phyloP scores from a whole-genome alignment of 345 rosid species.

The Lepidium didymum region DNA sequence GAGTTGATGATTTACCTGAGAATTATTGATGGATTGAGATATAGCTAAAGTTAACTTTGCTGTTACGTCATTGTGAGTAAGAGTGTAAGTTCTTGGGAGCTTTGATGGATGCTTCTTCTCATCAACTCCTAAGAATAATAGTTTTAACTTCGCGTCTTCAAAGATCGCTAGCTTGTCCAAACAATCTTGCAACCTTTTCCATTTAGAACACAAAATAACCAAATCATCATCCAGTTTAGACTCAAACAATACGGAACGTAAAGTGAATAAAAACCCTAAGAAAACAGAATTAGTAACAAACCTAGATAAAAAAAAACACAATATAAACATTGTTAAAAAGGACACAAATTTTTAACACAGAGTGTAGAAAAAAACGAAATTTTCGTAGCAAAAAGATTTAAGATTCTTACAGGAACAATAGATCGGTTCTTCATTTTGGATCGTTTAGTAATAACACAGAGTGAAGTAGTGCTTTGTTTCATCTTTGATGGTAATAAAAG shows the following conservation, averaged over 20 bases:
- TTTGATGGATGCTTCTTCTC: constrained; percentile 84
- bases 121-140: constrained; percentile 75
- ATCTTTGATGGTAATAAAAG: constrained; percentile 32
- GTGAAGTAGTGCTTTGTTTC: constrained; percentile 23
- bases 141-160: constrained; percentile 79
- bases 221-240: too few relatives aligned
- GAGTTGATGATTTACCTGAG: constrained; percentile 47
- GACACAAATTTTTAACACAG: background rate
- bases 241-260: too few relatives aligned
- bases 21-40: constrained; percentile 72
- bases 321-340: background rate
- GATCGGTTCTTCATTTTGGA: constrained; percentile 38
- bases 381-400: background rate
- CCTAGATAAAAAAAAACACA: too few relatives aligned
- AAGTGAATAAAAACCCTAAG: too few relatives aligned
- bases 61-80: constrained; percentile 81
- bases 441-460: constrained; percentile 33
- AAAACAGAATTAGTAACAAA: too few relatives aligned
- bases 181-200: constrained; percentile 68
- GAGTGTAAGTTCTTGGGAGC: constrained; percentile 83
- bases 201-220: too few relatives aligned
- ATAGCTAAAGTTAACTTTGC: constrained; percentile 77
- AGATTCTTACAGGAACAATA: constrained; percentile 42
- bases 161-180: constrained; percentile 86
- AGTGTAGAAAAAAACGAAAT: background rate